phyloP scores from a whole-genome alignment of 1,284 basidiomycete species.

The Malassezia equina region DNA sequence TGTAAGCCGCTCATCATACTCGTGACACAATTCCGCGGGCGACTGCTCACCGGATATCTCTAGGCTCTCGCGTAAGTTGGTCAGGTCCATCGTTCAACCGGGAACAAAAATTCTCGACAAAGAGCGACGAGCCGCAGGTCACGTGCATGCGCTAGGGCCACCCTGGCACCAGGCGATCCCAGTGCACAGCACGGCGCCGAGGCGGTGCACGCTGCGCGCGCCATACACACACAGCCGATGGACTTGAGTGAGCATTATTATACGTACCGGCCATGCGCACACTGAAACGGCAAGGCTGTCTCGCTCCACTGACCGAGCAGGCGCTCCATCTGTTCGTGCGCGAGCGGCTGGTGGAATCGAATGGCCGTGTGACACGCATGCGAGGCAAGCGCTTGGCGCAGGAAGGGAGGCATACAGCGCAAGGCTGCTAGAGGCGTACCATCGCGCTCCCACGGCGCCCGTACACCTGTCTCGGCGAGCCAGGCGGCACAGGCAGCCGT shows the following conservation, averaged over 20 bases:
- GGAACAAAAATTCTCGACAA: neutral
- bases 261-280: constrained; percentile 65
- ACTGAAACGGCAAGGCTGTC: constrained; percentile 77
- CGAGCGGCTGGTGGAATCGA: constrained; percentile 60
- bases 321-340: constrained; percentile 58
- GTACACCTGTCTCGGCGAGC: neutral
- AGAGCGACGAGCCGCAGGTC: neutral
- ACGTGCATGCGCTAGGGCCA: neutral
- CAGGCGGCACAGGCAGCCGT: neutral
- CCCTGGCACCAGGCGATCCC: neutral
- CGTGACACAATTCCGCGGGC: neutral
- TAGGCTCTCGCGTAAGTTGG: constrained; percentile 17
- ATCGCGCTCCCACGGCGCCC: neutral
- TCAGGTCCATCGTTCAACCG: constrained; percentile 15
- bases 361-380: constrained; percentile 10
- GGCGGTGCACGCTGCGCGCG: neutral
- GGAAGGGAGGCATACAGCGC: neutral
- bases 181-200: neutral
- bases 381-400: neutral
- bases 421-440: neutral
- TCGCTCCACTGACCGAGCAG: constrained; percentile 61
- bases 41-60: constrained; percentile 1
- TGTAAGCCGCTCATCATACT: constrained; percentile 11
- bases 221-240: constrained; percentile 3
- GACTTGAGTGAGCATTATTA: neutral